Base-by-base conservation (phyloP, 176 grass and related monocot genomes). In the Rhipidocladum racemiflorum region DNA sequence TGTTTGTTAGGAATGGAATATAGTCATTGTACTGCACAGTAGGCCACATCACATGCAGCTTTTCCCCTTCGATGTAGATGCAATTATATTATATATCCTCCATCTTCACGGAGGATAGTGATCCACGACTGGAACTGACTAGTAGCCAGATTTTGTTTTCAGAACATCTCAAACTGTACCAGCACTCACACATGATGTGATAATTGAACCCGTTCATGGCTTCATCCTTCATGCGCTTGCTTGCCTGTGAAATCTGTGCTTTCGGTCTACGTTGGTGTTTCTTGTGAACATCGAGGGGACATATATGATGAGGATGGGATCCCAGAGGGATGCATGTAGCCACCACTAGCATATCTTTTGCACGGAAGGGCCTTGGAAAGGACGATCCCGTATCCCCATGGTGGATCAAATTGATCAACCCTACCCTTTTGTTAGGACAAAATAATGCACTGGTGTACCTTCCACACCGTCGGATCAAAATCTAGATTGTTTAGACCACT, bases 221-320 rank as follows among this genome's bases (percentile, higher is more conserved):
- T n/a, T n/a, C n/a, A n/a, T n/a, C n/a, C n/a, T n/a, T n/a, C n/a
- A n/a, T n/a, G n/a, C n/a, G n/a, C n/a, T n/a, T 43, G 48, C 60
- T 66, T 29, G 45, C 11, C 9, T 9, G 45, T 40, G 18, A 5
- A 3, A 16, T 49, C 23, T 70, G 8, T 18, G 43, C 21, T 53
- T 61, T 70, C 42, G 55, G 65, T 7, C 14, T 10, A 11, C 13
- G 13, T 15, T 8, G 35, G 35, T 64, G 55, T 43, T 78, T 72
- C 72, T 36, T 56, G 56, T 25, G 65, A 72, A 60, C 80, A 54
- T 64, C n/a, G 20, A 59, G n/a, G 34, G 24, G 64, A 80, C 34
- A 43, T 4, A 0, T 16, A 28, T n/a, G 66, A 46, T 18, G n/a
- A 1, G 10, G 63, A 34, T 60, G 45, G 51, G 44, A 12, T 46